Evolutionary conservation across 495 filamentous ascomycete species (phyloP).

Genomic region (Daldinia vernicosa): DNA sequence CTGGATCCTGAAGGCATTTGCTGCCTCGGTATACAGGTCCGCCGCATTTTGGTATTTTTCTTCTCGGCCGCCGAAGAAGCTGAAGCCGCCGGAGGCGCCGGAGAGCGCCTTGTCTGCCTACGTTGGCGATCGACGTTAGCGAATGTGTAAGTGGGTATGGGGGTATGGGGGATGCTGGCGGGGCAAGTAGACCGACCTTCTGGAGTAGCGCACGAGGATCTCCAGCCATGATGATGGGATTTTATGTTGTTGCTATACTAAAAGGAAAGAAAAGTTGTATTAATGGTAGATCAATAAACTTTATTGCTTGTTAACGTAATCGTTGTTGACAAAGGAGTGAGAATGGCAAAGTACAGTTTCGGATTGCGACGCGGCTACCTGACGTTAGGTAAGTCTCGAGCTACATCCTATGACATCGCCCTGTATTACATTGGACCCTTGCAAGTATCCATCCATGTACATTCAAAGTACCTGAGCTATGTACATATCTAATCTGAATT

Average conservation of each 20-base stretch:
- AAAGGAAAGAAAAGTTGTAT: conserved; percentile 12
- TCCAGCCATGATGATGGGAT: conserved; percentile 52
- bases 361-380: conserved; percentile 38
- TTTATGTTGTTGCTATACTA: conserved; percentile 6
- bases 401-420: conserved; percentile 33
- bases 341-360: conserved; percentile 21
- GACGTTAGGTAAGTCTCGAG: conserved; percentile 32
- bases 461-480: not conserved
- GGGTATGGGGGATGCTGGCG: conserved; percentile 22
- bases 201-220: conserved; percentile 58
- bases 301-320: conserved; percentile 4
- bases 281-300: conserved; percentile 1
- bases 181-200: conserved; percentile 50
- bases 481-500: too few species aligned
- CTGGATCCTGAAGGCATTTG: conserved; percentile 80
- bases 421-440: conserved; percentile 25
- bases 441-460: conserved; percentile 6
- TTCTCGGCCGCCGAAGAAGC: conserved; percentile 77
- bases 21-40: conserved; percentile 81
- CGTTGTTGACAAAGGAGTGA: conserved; percentile 32
- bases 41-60: conserved; percentile 88
- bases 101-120: conserved; percentile 82
- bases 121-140: conserved; percentile 43
- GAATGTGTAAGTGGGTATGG: conserved; percentile 22
- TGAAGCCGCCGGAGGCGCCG: conserved; percentile 72